Conservation (phyloP, 306 rosid species). For the Ammopiptanthus mongolicus region DNA sequence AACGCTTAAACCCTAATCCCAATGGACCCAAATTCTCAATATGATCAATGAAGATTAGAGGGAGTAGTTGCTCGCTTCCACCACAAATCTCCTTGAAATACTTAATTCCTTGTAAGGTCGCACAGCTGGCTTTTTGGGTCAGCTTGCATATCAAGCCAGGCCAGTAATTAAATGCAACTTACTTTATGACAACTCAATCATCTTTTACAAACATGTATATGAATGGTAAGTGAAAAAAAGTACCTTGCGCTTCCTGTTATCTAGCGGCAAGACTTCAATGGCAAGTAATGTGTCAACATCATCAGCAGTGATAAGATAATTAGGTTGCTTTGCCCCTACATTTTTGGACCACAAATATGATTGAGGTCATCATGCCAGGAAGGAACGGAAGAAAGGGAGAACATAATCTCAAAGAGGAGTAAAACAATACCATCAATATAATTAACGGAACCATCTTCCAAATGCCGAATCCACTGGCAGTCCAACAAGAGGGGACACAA, state of each 20-base stretch:
- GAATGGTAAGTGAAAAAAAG: constrained; percentile 8
- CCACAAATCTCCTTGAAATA: constrained; percentile 3
- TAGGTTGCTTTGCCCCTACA: constrained; percentile 92
- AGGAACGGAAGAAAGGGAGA: constrained; percentile 6
- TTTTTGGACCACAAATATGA: constrained; percentile 24
- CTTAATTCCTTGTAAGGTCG: not conserved
- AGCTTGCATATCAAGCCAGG: not conserved
- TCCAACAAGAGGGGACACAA: constrained; percentile 24
- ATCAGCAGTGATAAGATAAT: constrained; percentile 80
- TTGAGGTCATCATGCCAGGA: constrained; percentile 14
- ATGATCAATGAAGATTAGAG: constrained; percentile 10
- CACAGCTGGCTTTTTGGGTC: not conserved
- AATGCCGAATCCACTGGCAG: constrained; percentile 81
- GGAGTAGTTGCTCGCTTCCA: not conserved
- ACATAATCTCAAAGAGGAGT: constrained; percentile 13
- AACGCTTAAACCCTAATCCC: not conserved
- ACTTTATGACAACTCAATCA: not conserved
- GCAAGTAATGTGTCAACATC: constrained; percentile 88
- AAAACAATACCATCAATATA: constrained; percentile 70
- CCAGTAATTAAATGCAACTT: not conserved
- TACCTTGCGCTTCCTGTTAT: constrained; percentile 95
- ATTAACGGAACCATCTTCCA: constrained; percentile 89
- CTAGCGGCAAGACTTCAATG: constrained; percentile 92
- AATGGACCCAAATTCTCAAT: not conserved
- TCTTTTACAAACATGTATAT: not conserved